Evolutionary conservation across 768 basidiomycete genomes (phyloP), one percentile per base, ranked within the genome.

Genomic region (Auricularia heimuer): DNA sequence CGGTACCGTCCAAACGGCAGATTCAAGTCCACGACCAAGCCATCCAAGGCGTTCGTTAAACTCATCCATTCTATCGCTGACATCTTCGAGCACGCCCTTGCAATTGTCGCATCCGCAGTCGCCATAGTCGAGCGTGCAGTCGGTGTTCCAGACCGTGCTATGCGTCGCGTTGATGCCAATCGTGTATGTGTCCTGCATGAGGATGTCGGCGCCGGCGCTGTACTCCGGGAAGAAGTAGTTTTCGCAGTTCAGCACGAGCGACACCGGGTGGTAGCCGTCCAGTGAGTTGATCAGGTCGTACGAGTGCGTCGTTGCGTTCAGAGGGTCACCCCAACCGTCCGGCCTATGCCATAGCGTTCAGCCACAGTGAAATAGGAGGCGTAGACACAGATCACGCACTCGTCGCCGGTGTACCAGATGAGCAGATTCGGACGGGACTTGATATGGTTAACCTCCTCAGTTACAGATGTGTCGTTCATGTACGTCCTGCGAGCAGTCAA

Each of bases 61-160:
- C 65, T 86, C 80, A 62, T 88, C 84, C 77, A 90, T 83, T 37
- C 89, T 78, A 0, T 77, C 78, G 11, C 84, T 81, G 63, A 91
- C 85, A 70, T 92, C 89, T 66, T 85, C 81, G 68, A 89, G 88
- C 29, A 67, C 76, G 2, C 88, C 88, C 64, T 82, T 74, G 73
- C 91, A 93, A 68, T 83, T 80, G 68, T 86, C 87, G 65, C 78
- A 90, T 68, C 91, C 91, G 69, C 89, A 92, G 70, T 84, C 84
- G 2, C 89, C 90, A 67, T 82, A 89, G 67, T 84, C 81, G 63
- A 56, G 18, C 37, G 68, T 72, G 60, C 72, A 72, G 1, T 65
- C 64, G 3, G 73, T 74, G 3, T 62, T 24, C 65, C 68, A 75
- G 18, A 65, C 47, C 42, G 67, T 68, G 2, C 70, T 71, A 61